These are phyloP conservation scores for Psilocybe sp. DNA, from an alignment of 768 basidiomycete genomes.

Conservation along the genomic window DNA sequence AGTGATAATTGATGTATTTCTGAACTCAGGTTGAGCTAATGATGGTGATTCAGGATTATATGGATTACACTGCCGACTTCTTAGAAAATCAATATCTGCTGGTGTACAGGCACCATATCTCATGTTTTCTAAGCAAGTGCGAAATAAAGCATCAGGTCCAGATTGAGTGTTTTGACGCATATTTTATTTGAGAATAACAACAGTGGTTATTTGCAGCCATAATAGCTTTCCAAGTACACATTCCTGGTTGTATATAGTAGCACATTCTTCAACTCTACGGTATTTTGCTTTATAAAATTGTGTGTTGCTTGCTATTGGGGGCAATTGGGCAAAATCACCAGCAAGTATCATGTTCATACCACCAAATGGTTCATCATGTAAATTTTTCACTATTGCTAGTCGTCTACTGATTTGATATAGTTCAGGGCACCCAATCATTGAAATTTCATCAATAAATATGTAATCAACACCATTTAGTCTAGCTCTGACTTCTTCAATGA, in stretches of 20 bases:
- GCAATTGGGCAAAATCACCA: slow-evolving; percentile 44
- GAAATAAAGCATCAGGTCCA: slow-evolving; percentile 19
- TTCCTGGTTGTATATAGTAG: slow-evolving; percentile 12
- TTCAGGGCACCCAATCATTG: slow-evolving; percentile 32
- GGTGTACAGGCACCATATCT: slow-evolving; percentile 28
- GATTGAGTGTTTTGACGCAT: slow-evolving; percentile 25
- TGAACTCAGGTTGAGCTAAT: slow-evolving; percentile 13
- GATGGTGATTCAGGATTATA: slow-evolving; percentile 5
- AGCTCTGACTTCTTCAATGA: slow-evolving; percentile 4
- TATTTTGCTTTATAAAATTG: slow-evolving; percentile 8
- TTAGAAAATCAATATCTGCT: slow-evolving; percentile 22
- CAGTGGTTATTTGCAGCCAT: slow-evolving; percentile 23
- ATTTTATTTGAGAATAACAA: slow-evolving; percentile 31
- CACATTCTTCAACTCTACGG: neutral
- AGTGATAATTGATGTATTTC: slow-evolving; percentile 32
- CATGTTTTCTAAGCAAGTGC: slow-evolving; percentile 23
- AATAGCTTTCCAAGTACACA: slow-evolving; percentile 21
- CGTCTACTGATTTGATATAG: slow-evolving; percentile 24
- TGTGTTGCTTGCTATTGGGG: slow-evolving; percentile 25
- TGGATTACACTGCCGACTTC: slow-evolving; percentile 19
- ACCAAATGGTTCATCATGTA: slow-evolving; percentile 23
- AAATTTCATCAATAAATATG: slow-evolving; percentile 41
- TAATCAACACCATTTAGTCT: slow-evolving; percentile 29
- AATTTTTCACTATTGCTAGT: slow-evolving; percentile 14
- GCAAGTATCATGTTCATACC: slow-evolving; percentile 40